Percentiles rank a stretch among this genome's conserved stretches.
These are phyloP conservation scores for Chlamydomonas sp. DNA, from an alignment of 139 green algal genomes.

Conservation along the genomic window DNA sequence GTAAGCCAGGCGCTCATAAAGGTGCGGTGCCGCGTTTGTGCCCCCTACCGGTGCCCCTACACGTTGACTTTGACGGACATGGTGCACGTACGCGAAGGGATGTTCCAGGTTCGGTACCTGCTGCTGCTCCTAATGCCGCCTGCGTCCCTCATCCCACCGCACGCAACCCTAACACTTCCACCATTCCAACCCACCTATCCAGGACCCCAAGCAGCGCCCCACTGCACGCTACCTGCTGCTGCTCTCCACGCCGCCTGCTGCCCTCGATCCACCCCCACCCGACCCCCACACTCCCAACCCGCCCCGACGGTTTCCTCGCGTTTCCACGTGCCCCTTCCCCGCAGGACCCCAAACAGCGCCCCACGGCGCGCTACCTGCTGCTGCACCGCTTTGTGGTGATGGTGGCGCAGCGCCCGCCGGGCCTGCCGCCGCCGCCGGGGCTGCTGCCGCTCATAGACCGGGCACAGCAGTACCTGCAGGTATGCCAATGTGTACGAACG, in stretches of 20 bases:
- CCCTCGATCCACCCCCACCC: too few species aligned
- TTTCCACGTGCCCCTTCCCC: background rate
- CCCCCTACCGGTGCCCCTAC: background rate
- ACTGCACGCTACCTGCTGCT: constrained; percentile 45
- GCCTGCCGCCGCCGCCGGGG: constrained; percentile 24
- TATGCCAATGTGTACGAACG: background rate
- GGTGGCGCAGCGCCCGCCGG: constrained; percentile 37
- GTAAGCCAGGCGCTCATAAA: constrained; percentile 86
- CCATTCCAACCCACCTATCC: background rate
- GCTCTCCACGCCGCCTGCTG: too few species aligned
- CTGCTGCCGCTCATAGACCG: constrained; percentile 9
- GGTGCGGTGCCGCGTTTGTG: constrained; percentile 44
- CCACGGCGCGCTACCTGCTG: constrained; percentile 76
- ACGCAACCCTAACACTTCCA: background rate
- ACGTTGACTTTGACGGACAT: background rate
- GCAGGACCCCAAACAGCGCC: constrained; percentile 75
- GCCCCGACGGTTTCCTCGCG: too few species aligned
- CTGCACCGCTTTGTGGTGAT: constrained; percentile 64
- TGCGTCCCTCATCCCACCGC: too few species aligned
- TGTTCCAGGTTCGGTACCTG: too few species aligned
- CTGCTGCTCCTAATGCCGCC: too few species aligned
- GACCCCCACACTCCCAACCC: background rate
- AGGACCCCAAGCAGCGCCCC: constrained; percentile 76
- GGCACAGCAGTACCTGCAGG: constrained; percentile 48
- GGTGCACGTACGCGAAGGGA: too few species aligned